Conservation (phyloP, 768 basidiomycete genomes). For the Termitomyces sp. region DNA sequence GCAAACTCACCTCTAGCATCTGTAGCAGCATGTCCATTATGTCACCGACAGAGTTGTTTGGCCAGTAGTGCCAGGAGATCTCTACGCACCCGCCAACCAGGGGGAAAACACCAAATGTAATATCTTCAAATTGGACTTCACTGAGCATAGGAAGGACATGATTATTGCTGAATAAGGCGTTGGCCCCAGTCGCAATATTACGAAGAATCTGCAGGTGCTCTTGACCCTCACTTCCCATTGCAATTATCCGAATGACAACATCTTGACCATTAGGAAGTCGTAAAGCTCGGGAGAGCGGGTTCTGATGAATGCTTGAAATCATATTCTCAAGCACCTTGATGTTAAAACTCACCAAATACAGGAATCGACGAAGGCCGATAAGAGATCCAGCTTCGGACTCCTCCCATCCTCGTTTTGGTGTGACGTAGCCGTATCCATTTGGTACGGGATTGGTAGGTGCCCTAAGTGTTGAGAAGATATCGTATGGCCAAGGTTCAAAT, state of each 20-base stretch:
- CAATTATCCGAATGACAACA: neutral
- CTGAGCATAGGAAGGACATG: neutral
- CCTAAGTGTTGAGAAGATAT: neutral
- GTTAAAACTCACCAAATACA: neutral
- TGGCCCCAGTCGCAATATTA: neutral
- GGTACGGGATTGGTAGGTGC: neutral
- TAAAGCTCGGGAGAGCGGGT: neutral
- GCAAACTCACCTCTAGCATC: too few species aligned
- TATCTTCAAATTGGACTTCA: too few species aligned
- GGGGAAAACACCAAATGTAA: too few species aligned
- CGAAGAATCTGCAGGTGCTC: neutral
- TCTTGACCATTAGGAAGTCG: neutral
- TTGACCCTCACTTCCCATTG: neutral
- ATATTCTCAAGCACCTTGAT: neutral
- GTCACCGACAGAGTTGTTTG: too few species aligned
- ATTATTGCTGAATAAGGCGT: neutral
- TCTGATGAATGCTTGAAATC: neutral
- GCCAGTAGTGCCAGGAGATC: too few species aligned
- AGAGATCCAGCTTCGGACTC: too few species aligned
- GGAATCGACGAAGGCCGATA: neutral
- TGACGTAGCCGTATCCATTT: neutral
- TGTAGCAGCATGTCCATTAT: too few species aligned
- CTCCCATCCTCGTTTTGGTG: too few species aligned
- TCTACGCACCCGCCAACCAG: too few species aligned
- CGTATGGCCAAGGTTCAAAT: neutral